Evolutionary conservation across 805 yeast species (phyloP).

Genomic region (Teunomyces gatunensis): DNA sequence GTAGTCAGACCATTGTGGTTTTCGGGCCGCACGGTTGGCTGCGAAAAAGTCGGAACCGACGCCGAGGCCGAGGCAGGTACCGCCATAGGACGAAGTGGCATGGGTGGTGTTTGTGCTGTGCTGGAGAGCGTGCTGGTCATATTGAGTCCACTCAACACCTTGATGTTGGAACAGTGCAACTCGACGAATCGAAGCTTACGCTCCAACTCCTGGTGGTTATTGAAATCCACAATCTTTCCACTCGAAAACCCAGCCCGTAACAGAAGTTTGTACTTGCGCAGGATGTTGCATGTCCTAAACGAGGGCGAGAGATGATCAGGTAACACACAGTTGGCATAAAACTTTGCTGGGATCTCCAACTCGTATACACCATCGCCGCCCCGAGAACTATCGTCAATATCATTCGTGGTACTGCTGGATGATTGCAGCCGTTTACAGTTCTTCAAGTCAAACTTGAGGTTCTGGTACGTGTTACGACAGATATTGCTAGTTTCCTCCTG

Average conservation of each 20-base stretch:
- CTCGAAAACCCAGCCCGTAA: slow-evolving; percentile 29
- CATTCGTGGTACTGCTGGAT: slow-evolving; percentile 19
- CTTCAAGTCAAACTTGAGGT: slow-evolving; percentile 39
- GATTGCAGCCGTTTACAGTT: slow-evolving; percentile 26
- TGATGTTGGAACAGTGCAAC: slow-evolving; percentile 29
- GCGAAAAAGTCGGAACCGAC: background rate
- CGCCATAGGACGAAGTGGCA: background rate
- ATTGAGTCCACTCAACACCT: slow-evolving; percentile 32
- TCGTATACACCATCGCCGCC: slow-evolving; percentile 27
- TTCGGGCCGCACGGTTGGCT: background rate
- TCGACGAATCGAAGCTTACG: slow-evolving; percentile 28
- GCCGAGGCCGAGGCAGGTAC: background rate
- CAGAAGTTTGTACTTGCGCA: slow-evolving; percentile 40
- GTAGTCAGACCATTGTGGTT: background rate
- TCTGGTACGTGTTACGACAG: slow-evolving; percentile 32
- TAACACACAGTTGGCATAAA: slow-evolving; percentile 39
- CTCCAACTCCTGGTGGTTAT: slow-evolving; percentile 12
- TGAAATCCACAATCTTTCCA: slow-evolving; percentile 21
- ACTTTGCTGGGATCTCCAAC: slow-evolving; percentile 42
- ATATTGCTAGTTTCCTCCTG: slow-evolving; percentile 23
- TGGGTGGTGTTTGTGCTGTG: slow-evolving; percentile 20
- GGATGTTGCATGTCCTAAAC: slow-evolving; percentile 55
- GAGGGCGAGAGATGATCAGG: slow-evolving; percentile 53
- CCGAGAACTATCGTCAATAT: background rate
- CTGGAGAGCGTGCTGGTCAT: slow-evolving; percentile 24